Percentiles rank a stretch among this genome's conserved stretches.
phyloP scores from a whole-genome alignment of 495 filamentous ascomycete species.

The Thermochaetoides thermophila region DNA sequence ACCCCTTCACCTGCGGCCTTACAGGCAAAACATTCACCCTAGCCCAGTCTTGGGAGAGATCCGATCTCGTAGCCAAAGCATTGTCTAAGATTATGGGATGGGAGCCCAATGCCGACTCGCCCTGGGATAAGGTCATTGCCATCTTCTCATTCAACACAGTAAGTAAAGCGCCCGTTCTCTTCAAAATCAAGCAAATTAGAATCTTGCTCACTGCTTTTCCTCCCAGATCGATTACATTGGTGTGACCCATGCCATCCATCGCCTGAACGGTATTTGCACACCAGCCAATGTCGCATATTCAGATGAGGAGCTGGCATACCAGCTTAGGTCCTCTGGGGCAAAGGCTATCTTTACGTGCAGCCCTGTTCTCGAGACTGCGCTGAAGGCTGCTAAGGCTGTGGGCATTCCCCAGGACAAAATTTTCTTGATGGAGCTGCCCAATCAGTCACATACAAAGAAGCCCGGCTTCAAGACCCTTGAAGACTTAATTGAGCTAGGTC shows the following conservation, averaged over 20 bases:
- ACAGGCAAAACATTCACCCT: constrained; percentile 57
- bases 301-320: constrained; percentile 58
- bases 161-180: constrained; percentile 14
- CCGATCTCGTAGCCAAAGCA: constrained; percentile 54
- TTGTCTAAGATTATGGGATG: constrained; percentile 62
- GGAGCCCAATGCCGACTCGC: constrained; percentile 55
- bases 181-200: not conserved
- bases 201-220: constrained; percentile 6
- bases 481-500: constrained; percentile 52
- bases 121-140: constrained; percentile 76
- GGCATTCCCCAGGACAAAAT: constrained; percentile 58
- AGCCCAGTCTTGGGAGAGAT: constrained; percentile 48
- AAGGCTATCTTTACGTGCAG: constrained; percentile 69
- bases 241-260: constrained; percentile 61
- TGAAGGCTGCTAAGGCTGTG: constrained; percentile 50
- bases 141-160: constrained; percentile 75
- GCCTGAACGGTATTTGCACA: constrained; percentile 57
- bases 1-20: constrained; percentile 73
- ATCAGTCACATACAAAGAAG: constrained; percentile 33
- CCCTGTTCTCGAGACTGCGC: constrained; percentile 52
- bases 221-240: constrained; percentile 65
- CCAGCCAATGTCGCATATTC: constrained; percentile 80
- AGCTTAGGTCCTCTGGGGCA: constrained; percentile 60
- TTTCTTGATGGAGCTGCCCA: constrained; percentile 59
- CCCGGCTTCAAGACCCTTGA: constrained; percentile 54